Percentiles rank a stretch among this genome's conserved stretches.
These are phyloP conservation scores for Globisporangium lucens DNA, from an alignment of 352 stramenopile species.

Conservation along the genomic window DNA sequence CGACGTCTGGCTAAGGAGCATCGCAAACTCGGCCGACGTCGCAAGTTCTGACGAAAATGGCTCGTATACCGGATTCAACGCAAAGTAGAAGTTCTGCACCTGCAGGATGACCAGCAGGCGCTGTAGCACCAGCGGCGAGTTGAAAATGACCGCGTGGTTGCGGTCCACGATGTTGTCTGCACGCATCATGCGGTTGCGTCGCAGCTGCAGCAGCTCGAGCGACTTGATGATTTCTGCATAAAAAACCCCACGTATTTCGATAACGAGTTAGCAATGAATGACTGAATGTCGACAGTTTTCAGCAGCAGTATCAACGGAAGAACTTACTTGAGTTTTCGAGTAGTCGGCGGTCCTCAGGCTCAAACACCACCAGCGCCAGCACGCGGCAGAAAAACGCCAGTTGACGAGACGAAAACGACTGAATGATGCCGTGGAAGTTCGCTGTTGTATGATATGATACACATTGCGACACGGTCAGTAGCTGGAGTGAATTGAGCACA, in stretches of 20 bases:
- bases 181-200: conserved; percentile 72
- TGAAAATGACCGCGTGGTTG: conserved; percentile 93
- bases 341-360: conserved; percentile 92
- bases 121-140: conserved; percentile 66
- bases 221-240: conserved; percentile 90
- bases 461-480: neutral
- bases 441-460: conserved; percentile 39
- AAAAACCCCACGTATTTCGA: neutral
- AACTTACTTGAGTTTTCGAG: conserved; percentile 86
- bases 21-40: conserved; percentile 80
- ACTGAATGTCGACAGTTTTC: neutral
- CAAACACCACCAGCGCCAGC: conserved; percentile 93
- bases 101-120: conserved; percentile 70
- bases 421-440: conserved; percentile 88
- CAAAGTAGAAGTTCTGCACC: conserved; percentile 86
- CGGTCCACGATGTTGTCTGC: conserved; percentile 88
- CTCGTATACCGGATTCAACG: conserved; percentile 77
- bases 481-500: conserved; percentile 21
- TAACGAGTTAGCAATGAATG: neutral
- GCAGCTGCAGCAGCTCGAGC: conserved; percentile 88
- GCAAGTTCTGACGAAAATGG: conserved; percentile 77
- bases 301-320: neutral
- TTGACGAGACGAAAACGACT: conserved; percentile 88
- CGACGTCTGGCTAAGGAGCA: conserved; percentile 69
- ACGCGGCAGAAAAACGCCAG: conserved; percentile 96